Evolutionary conservation across 768 basidiomycete genomes (phyloP).

Genomic region (Lentinula sp.): DNA sequence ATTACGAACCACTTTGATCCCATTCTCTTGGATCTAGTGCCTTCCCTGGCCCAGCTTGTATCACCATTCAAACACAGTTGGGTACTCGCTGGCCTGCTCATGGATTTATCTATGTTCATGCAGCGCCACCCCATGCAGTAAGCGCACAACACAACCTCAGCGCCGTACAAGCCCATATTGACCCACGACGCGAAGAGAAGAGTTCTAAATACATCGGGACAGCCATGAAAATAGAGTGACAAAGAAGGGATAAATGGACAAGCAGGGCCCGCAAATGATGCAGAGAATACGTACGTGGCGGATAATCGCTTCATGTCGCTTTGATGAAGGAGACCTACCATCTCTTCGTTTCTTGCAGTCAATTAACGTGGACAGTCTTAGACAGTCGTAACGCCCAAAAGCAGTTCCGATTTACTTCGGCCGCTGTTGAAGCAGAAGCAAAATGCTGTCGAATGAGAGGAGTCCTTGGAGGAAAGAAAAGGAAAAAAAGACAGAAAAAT

Average conservation of each 20-base stretch:
- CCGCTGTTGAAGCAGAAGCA: no score
- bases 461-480: no score
- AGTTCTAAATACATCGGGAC: neutral
- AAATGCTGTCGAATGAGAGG: no score
- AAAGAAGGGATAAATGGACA: neutral
- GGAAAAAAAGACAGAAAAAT: no score
- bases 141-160: neutral
- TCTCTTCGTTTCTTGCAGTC: neutral
- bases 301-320: neutral
- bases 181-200: neutral
- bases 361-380: no score
- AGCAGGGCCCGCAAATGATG: neutral
- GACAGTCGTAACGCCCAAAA: no score
- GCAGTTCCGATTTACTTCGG: no score
- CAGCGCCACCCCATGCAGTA: neutral
- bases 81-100: neutral
- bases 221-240: neutral
- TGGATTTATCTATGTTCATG: neutral
- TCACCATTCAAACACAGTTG: neutral
- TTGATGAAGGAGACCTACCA: neutral
- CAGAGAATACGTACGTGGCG: neutral
- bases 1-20: neutral
- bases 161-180: neutral
- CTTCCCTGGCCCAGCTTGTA: neutral
- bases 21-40: neutral